Base-by-base conservation (phyloP, 148 eudicot genomes). In the Amaranthus hypochondriacus region DNA sequence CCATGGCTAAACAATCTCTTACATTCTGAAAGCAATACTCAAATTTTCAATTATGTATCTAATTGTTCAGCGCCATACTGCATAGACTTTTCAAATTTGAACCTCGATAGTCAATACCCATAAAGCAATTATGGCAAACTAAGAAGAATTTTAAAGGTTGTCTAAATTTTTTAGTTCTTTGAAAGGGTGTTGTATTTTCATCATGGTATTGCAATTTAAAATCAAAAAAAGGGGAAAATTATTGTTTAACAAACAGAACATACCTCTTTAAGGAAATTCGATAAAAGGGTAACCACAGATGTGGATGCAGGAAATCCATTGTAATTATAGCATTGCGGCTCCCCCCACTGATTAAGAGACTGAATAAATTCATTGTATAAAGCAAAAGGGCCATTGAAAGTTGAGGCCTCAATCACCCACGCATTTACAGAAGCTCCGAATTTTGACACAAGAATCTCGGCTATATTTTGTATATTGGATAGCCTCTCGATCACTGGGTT, bases 321-420 rank as follows among this genome's bases (percentile, higher is more conserved):
- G 62, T 92, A 79, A 9, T 79, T 82, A 79, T 91, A 91, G 18
- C 73, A 76, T 72, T 85, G 77, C n/a, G 98, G 98, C 74, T 91
- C 98, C 7, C 98, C 97, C 82, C 71, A 50, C 53, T 76, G 72
- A 75, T 87, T 89, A 60, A 91, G 73, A 48, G 86, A 83, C 9
- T 88, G 89, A 54, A 89, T 78, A 28, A 91, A 87, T 63, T 89
- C 91, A 70, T 83, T 85, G 74, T 89, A 91, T 46, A 88, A 83
- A 74, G 98, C 95, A 77, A 91, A 93, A 62, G 97, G 95, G 48
- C 95, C 98, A 76, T 82, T 91, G 69, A 88, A 93, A 75, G 90
- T 79, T 39, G 95, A 80, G 78, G 98, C 93, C 83, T 89, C 95
- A 50, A 93, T 82, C 80, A 89, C 96, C 87, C 89, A 94, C 69